Evolutionary conservation across 2,329 filamentous ascomycete genomes (phyloP), one percentile per base, ranked within the genome.

Genomic region (Diplocarpon mali): DNA sequence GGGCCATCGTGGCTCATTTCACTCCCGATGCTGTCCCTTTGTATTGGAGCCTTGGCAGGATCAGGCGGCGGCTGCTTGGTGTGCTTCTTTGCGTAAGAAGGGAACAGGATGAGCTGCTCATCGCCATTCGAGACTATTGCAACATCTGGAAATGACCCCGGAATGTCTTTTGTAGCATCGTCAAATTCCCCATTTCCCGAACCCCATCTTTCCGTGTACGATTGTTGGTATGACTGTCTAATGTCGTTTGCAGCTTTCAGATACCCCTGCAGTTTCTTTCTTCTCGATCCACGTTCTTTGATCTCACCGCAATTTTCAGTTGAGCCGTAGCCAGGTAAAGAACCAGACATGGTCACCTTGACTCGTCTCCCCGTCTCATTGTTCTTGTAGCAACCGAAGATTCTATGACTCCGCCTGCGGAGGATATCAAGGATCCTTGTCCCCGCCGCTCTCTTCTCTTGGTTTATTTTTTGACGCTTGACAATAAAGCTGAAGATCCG

Each of bases 41-140:
- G 45, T 49, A 65, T 56, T 50, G 67, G 59, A 46, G 66, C 62
- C 16, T 42, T 34, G 31, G 53, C 50, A n/a, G 53, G 50, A 43
- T 61, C 62, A 17, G 55, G 49, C 17, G 57, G 46, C 15, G 36
- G 34, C 28, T 52, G 49, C 14, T 64, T 54, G 48, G 31, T 55
- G 53, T 53, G 63, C 50, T 51, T 60, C 57, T 59, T 89, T 80
- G 8, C 86, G 87, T 98, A 98, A 42, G 87, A 95, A 0, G 92
- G 92, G 55, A 98, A 98, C 17, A 98, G 63, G 9, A 98, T 78
- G 80, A 98, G 86, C 66, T 96, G 86, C 62, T 95, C 88, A 48
- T 87, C 77, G 11, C 86, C 89, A 49, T 79, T 80, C 10, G 79
- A 75, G 13, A 83, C 76, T 48, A 95, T 84, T n/a, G 83, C 77